Conservation (phyloP, 2,329 filamentous ascomycete genomes). For the Leptoxyphium fumago region DNA sequence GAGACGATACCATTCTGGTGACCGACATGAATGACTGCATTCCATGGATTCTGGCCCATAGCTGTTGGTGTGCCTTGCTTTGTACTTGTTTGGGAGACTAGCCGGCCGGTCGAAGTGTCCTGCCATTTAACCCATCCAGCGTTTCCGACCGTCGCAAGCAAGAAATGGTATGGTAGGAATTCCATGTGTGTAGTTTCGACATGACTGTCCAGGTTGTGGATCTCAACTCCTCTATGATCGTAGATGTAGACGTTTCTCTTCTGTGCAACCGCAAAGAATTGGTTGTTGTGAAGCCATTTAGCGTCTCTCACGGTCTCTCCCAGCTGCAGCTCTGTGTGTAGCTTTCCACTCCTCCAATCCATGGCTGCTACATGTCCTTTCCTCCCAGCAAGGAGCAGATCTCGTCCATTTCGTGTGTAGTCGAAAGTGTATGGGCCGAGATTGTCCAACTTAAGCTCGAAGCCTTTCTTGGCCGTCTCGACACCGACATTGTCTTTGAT, state of each 20-base stretch:
- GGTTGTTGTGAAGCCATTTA: conserved; percentile 87
- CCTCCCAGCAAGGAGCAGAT: conserved; percentile 70
- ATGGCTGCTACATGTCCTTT: conserved; percentile 94
- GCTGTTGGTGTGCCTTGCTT: conserved; percentile 71
- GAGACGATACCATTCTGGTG: conserved; percentile 93
- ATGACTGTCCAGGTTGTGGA: conserved; percentile 83
- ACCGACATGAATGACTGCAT: conserved; percentile 80
- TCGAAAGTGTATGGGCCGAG: conserved; percentile 80
- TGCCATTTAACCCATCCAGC: conserved; percentile 84
- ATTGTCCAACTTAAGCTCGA: conserved; percentile 70
- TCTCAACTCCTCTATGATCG: conserved; percentile 75
- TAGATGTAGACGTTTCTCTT: conserved; percentile 98
- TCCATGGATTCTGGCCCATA: conserved; percentile 77
- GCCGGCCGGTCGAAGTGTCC: conserved; percentile 82
- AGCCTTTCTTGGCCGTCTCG: conserved; percentile 81
- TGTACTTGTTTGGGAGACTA: conserved; percentile 74
- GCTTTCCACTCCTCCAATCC: conserved; percentile 86
- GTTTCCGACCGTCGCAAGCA: conserved; percentile 72
- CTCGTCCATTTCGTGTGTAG: conserved; percentile 78
- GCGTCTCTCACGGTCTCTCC: conserved; percentile 81
- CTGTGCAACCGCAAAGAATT: conserved; percentile 87
- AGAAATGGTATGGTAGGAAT: conserved; percentile 91
- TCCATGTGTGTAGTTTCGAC: conserved; percentile 86
- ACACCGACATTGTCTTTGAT: conserved; percentile 60
- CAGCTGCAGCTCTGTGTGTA: conserved; percentile 82